Percentiles rank a stretch among this genome's conserved stretches.
Conservation (phyloP, 148 eudicot species). For the Pouteria glomerata region DNA sequence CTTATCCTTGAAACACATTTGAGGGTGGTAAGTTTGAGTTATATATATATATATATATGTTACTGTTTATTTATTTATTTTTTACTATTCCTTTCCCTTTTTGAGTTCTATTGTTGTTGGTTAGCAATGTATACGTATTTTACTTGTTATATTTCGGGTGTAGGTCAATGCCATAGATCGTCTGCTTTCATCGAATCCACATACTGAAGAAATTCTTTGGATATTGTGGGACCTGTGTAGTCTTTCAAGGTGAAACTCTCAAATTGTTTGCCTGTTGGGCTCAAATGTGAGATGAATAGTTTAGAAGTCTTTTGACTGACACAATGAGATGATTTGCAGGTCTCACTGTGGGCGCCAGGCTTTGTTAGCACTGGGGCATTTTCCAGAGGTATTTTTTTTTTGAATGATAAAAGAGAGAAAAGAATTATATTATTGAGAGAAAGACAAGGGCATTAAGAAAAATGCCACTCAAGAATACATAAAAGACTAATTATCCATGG, state of each 20-base stretch:
- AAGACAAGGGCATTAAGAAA: no score
- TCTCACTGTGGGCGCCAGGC: conserved; percentile 95
- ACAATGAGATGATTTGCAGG: conserved; percentile 39
- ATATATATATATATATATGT: background rate
- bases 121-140: background rate
- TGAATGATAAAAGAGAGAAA: no score
- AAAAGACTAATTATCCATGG: no score
- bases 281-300: background rate
- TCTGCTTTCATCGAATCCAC: conserved; percentile 48
- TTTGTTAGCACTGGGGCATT: conserved; percentile 69
- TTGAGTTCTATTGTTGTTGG: background rate
- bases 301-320: conserved; percentile 1
- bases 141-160: conserved; percentile 12
- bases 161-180: conserved; percentile 84
- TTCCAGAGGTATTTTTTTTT: conserved; percentile 97
- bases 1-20: conserved; percentile 72
- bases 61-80: background rate
- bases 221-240: conserved; percentile 90
- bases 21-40: conserved; percentile 69
- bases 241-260: conserved; percentile 65
- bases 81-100: background rate
- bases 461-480: no score
- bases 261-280: conserved; percentile 7
- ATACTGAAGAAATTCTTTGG: conserved; percentile 78
- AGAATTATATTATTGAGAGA: no score